Base-by-base conservation (phyloP, 106 monocot genomes). In the Chionographis japonica region DNA sequence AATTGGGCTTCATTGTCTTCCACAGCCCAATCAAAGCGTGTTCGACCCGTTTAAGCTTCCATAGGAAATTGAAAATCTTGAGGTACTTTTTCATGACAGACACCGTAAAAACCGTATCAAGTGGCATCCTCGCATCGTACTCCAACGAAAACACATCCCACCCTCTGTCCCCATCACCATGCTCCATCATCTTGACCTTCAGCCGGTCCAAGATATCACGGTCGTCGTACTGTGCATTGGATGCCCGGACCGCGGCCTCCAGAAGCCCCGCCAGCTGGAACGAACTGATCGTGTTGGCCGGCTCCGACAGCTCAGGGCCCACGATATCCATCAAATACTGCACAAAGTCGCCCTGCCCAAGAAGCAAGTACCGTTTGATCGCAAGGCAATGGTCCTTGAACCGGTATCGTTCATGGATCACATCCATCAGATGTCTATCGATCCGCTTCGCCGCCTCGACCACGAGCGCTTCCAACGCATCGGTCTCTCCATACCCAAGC, bases 101-200 rank as follows among this genome's bases (percentile, higher is more conserved):
- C 18, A 81, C 93, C 3, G 86, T 87, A 57, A 98, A 98, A 12
- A 98, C 79, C 12, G 98, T 87, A 51, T 98, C 98, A 56, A 98
- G 60, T 16, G 98, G 98, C 49, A 83, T 85, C 36, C 83, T 72
- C 10, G 98, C 85, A 58, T 93, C 90, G 54, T 98, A 98, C 57
- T 90, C 98, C 72, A 98, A 73, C 2, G 98, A 89, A 62, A 98
- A 98, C 9, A 98, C 98, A 78, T 98, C 98, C 98, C 98, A 98
- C 19, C 98, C 98, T 61, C 77, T 75, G 57, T 93, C 87, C n/a
- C 93, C 98, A 75, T 93, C 90, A 4, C 75, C 79, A 78, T 87
- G 85, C 65, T 93, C 93, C 93, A 98, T 98, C 85, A 98, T 87
- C 71, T 80, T 98, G 17, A 98, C 93, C 81, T 93, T 93, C 61